A percentile compares a stretch with the other conserved stretches of the same genome.
Conservation (phyloP, 2,329 filamentous ascomycete species). For the Cladosporium sp. region DNA sequence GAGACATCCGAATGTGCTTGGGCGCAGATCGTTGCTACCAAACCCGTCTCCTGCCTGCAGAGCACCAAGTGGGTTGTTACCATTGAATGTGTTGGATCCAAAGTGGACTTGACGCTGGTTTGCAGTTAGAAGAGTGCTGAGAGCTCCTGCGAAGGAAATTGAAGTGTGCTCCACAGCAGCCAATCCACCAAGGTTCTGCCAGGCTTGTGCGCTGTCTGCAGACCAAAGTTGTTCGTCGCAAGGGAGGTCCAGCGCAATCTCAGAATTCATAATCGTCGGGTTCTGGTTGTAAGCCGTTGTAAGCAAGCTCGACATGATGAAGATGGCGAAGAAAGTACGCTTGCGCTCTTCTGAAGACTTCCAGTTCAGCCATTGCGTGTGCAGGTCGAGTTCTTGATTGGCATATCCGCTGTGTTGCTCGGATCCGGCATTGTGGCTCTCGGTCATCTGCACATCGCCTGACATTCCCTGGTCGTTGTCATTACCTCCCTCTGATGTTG, state of each 20-base stretch:
- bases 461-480: constrained; percentile 17
- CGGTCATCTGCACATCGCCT: constrained; percentile 50
- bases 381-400: constrained; percentile 42
- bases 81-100: constrained; percentile 21
- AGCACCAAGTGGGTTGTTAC: constrained; percentile 18
- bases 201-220: constrained; percentile 76
- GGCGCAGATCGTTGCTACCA: constrained; percentile 59
- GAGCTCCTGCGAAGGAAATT: constrained; percentile 73
- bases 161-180: constrained; percentile 64
- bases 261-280: constrained; percentile 87
- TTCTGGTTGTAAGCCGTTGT: constrained; percentile 92
- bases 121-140: constrained; percentile 74
- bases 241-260: constrained; percentile 82
- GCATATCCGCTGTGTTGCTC: constrained; percentile 18
- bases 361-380: constrained; percentile 83
- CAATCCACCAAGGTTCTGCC: constrained; percentile 70
- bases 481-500: constrained; percentile 11
- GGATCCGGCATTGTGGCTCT: constrained; percentile 9
- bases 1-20: constrained; percentile 88
- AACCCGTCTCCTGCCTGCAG: constrained; percentile 18
- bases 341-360: constrained; percentile 85
- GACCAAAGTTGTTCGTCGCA: constrained; percentile 90
- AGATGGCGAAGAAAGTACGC: constrained; percentile 85
- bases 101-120: constrained; percentile 52
- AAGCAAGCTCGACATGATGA: constrained; percentile 83